Evolutionary conservation across 192 early-diverging fungal species (phyloP).

Genomic region (Linnemannia hyalina): DNA sequence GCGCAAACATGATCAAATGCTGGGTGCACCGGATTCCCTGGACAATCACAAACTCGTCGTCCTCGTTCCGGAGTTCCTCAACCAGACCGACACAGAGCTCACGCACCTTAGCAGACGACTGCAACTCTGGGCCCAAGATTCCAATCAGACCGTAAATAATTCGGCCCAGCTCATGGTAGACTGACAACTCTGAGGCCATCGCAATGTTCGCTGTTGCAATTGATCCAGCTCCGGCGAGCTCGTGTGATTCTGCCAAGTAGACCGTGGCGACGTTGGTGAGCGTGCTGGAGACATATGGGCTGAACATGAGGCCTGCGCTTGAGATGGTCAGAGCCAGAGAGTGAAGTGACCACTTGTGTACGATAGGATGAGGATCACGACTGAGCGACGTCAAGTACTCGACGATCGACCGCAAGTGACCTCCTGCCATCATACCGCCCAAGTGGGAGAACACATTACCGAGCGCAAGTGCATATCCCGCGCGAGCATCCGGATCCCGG

Average conservation of each 20-base stretch:
- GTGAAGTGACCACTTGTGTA: constrained; percentile 94
- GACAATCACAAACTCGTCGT: constrained; percentile 80
- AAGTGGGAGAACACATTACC: constrained; percentile 91
- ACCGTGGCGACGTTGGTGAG: constrained; percentile 90
- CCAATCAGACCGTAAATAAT: constrained; percentile 92
- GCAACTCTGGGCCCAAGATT: constrained; percentile 93
- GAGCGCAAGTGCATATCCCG: constrained; percentile 91
- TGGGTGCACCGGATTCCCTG: constrained; percentile 90
- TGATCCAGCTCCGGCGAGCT: constrained; percentile 71
- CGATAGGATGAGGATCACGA: constrained; percentile 91
- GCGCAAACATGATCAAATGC: constrained; percentile 92
- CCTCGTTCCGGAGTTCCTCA: constrained; percentile 83
- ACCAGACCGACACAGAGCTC: constrained; percentile 85
- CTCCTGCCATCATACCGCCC: constrained; percentile 88
- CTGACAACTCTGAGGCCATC: constrained; percentile 70
- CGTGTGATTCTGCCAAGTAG: constrained; percentile 89
- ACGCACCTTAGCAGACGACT: constrained; percentile 76
- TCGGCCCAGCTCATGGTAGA: constrained; percentile 81
- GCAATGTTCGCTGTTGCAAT: constrained; percentile 75
- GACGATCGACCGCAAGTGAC: constrained; percentile 88
- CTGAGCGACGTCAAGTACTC: constrained; percentile 92
- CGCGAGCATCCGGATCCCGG: constrained; percentile 93
- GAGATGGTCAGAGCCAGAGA: constrained; percentile 88
- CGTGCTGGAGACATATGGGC: constrained; percentile 89
- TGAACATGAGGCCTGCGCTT: constrained; percentile 93